A percentile compares a stretch with the other conserved stretches of the same genome.
Evolutionary conservation across 1,139 yeast species (phyloP).

Genomic region (Saccharomyces hybrid): DNA sequence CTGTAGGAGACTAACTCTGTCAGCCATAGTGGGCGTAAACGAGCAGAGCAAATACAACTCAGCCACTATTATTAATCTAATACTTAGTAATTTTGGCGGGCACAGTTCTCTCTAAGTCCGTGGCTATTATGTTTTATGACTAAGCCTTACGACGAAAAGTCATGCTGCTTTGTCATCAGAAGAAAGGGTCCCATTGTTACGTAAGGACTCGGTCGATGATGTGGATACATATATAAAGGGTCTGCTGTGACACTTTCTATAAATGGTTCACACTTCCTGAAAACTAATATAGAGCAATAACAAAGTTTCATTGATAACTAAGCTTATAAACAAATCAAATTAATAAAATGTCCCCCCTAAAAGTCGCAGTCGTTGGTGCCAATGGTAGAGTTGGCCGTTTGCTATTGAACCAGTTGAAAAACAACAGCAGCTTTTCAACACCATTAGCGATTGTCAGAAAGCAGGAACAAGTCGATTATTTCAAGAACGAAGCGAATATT

Average conservation of each 20-base stretch:
- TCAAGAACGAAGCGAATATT: slow-evolving; percentile 33
- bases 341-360: slow-evolving; percentile 12
- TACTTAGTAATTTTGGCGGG: neutral
- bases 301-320: neutral
- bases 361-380: slow-evolving; percentile 50
- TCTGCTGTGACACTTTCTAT: neutral
- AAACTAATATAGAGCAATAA: neutral
- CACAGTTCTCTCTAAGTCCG: neutral
- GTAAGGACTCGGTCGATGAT: neutral
- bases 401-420: slow-evolving; percentile 31
- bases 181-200: neutral
- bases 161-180: neutral
- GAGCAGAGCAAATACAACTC: neutral
- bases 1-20: neutral
- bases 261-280: neutral
- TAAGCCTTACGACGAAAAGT: neutral
- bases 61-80: neutral
- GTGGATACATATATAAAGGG: neutral
- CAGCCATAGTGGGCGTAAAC: neutral
- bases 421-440: slow-evolving; percentile 8
- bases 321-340: neutral
- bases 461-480: slow-evolving; percentile 38
- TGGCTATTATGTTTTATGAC: neutral
- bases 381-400: slow-evolving; percentile 53
- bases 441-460: slow-evolving; percentile 49